Base-by-base conservation (phyloP, 2,329 filamentous ascomycete species). In the Nothophaeocryptopus gaeumannii region DNA sequence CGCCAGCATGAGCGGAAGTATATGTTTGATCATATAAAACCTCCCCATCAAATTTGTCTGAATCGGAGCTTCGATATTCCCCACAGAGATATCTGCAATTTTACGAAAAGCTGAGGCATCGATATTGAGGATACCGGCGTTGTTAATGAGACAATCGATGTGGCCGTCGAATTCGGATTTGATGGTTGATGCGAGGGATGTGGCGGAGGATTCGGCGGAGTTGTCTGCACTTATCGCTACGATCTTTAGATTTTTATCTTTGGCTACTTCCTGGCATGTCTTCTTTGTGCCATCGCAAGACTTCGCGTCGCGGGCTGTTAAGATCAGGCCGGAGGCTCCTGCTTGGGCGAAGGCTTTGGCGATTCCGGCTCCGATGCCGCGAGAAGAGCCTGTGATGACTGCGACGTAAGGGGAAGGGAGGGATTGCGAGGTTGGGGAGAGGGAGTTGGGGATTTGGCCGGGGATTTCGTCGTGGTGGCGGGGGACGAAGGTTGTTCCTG, bases 361-460 rank as follows among this genome's bases (percentile, higher is more conserved):
- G 14, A 66, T 61, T 16, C 58, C 60, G 9, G 61, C 57, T 26
- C 65, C 66, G 35, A 67, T 67, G 13, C 64, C 63, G 8, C 62
- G 62, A 34, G 59, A 59, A n/a, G 63, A 65, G n/a, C 67, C 67
- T 36, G 67, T 56, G 35, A 69, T 63, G 41, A 58, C 62, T n/a
- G 62, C 62, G 5, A 62, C 56, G 51, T 63, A 68, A 2, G 54
- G 47, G 12, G 26, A 39, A 2, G 51, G 47, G 10, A 51, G 44
- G 12, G 15, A 13, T 29, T 40, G 37, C 2, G 29, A 39, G 1
- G 42, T 16, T 8, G 48, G 47, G 16, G 34, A 16, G n/a, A 47
- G 39, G 29, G 38, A 35, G 14, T 15, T 14, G 11, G 51, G 47
- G 14, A 47, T 30, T 10, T 31, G 14, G 29, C 26, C 15, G 40